phyloP scores from a whole-genome alignment of 495 filamentous ascomycete species.

The Trichocladium uniseriatum region DNA sequence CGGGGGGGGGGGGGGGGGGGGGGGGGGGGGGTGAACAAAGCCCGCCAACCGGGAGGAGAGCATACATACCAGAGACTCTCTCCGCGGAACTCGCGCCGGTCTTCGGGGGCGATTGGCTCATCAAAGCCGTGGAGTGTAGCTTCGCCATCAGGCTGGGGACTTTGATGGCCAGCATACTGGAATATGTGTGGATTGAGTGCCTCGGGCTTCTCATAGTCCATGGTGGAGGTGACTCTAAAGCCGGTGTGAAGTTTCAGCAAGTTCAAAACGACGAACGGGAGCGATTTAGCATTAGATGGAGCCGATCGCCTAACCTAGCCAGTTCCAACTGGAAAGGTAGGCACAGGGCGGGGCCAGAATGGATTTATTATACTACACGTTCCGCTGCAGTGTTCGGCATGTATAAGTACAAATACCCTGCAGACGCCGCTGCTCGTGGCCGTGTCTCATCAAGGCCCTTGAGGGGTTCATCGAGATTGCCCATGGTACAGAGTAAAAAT shows the following conservation, averaged over 20 bases:
- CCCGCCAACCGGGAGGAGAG: too few relatives aligned
- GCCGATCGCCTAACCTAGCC: too few relatives aligned
- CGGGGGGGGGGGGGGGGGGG: too few relatives aligned
- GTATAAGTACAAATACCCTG: too few relatives aligned
- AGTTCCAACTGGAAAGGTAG: background rate
- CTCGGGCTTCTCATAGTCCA: conserved; percentile 30
- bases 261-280: background rate
- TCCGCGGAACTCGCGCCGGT: conserved; percentile 21
- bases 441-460: too few relatives aligned
- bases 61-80: conserved; percentile 30
- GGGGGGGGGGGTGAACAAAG: too few relatives aligned
- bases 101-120: conserved; percentile 20
- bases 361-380: background rate
- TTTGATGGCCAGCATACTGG: conserved; percentile 3
- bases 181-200: conserved; percentile 15
- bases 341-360: background rate
- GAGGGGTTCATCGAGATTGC: conserved; percentile 1
- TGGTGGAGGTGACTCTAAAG: background rate
- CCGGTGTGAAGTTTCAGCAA: too few relatives aligned
- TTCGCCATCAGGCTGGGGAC: conserved; percentile 20
- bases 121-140: conserved; percentile 22
- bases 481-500: conserved; percentile 5
- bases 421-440: too few relatives aligned
- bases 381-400: background rate
- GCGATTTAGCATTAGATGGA: too few relatives aligned